Evolutionary conservation across 176 grass and related monocot genomes (phyloP).

Genomic region (Coix lacrymajobi): DNA sequence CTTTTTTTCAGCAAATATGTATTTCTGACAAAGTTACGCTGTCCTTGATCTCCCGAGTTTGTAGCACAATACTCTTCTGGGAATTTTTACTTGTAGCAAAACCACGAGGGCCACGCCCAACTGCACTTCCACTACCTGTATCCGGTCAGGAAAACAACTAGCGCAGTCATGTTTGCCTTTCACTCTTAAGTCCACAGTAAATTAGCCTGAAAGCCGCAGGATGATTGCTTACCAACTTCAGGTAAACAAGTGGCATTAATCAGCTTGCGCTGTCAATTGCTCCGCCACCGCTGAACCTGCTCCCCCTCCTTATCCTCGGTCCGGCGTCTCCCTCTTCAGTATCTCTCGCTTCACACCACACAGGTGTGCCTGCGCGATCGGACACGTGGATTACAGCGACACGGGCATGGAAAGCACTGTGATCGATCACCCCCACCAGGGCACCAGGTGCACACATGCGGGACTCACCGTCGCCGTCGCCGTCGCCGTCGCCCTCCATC

Average conservation of each 20-base stretch:
- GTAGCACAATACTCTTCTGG: too few species aligned
- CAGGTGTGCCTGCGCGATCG: neutral
- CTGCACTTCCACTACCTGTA: neutral
- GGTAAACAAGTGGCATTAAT: neutral
- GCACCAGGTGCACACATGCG: neutral
- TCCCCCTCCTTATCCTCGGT: neutral
- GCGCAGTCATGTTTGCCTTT: neutral
- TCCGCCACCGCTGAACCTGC: neutral
- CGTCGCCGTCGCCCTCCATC: neutral
- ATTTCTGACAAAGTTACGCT: too few species aligned
- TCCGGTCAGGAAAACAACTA: neutral
- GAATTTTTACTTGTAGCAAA: too few species aligned
- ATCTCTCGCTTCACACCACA: neutral
- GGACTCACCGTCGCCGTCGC: neutral
- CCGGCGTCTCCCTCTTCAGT: neutral
- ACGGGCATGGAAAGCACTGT: neutral
- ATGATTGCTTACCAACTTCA: neutral
- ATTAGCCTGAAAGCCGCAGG: neutral
- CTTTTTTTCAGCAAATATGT: too few species aligned
- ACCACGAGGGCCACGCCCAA: too few species aligned
- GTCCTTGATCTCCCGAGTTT: too few species aligned
- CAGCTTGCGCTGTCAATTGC: neutral
- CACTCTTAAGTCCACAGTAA: neutral
- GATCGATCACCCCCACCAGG: neutral
- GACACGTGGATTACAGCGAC: neutral